Conservation (phyloP, 2,329 filamentous ascomycete species). For the Dryadomyces sulphureus region DNA sequence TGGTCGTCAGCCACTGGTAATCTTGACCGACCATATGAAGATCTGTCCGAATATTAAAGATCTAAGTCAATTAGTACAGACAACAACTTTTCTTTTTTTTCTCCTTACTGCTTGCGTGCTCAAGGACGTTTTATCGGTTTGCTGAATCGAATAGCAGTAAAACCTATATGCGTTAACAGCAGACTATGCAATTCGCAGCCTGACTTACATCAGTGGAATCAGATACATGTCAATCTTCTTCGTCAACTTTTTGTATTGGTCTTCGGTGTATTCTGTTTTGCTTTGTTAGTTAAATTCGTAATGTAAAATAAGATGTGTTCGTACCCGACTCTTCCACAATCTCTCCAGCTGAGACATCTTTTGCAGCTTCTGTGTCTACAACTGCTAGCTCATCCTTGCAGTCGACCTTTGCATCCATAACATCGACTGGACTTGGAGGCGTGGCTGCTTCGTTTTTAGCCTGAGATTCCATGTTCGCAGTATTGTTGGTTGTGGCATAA, state of each 20-base stretch:
- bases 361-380: too few relatives aligned
- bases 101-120: conserved; percentile 20
- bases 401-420: too few relatives aligned
- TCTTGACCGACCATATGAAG: conserved; percentile 14
- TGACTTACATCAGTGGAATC: conserved; percentile 1
- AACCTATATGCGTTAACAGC: background rate
- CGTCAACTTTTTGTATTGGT: conserved; percentile 5
- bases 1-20: conserved; percentile 17
- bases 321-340: too few relatives aligned
- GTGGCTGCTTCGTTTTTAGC: too few relatives aligned
- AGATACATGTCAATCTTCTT: conserved; percentile 5
- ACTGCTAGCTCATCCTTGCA: too few relatives aligned
- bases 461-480: too few relatives aligned
- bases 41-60: conserved; percentile 20
- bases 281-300: background rate
- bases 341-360: too few relatives aligned
- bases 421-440: too few relatives aligned
- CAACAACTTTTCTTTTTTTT: background rate
- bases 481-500: too few relatives aligned
- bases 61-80: background rate
- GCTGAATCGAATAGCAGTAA: conserved; percentile 31
- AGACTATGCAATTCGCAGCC: background rate
- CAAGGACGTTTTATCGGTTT: conserved; percentile 29
- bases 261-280: conserved; percentile 4
- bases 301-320: background rate